phyloP scores from a whole-genome alignment of 2,329 filamentous ascomycete species.

The Blumeriella jaapii region DNA sequence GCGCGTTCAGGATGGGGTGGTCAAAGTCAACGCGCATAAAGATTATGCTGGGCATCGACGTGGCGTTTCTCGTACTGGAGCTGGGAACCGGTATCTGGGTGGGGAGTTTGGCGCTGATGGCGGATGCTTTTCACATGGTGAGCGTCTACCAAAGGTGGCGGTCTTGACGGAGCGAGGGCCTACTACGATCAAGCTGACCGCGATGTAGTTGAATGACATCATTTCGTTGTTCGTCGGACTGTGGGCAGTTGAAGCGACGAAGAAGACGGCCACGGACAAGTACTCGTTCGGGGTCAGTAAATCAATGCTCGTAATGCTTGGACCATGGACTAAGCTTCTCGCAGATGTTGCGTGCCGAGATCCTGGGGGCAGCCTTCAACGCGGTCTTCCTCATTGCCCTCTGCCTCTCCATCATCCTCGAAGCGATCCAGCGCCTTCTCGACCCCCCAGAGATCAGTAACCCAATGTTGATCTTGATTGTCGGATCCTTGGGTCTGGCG shows the following conservation, averaged over 20 bases:
- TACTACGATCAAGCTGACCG: slow-evolving; percentile 11
- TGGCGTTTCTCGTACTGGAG: slow-evolving; percentile 82
- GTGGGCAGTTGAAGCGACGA: slow-evolving; percentile 88
- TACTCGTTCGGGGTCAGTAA: slow-evolving; percentile 82
- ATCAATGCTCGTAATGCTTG: no score
- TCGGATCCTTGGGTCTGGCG: slow-evolving; percentile 72
- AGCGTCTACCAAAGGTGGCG: slow-evolving; percentile 17
- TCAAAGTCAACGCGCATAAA: slow-evolving; percentile 88
- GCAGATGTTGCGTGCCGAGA: slow-evolving; percentile 94
- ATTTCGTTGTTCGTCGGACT: slow-evolving; percentile 84
- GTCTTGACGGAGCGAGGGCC: background rate
- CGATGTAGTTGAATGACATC: slow-evolving; percentile 80
- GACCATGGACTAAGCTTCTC: background rate
- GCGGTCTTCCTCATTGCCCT: slow-evolving; percentile 95
- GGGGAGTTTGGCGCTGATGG: slow-evolving; percentile 84
- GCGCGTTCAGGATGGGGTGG: slow-evolving; percentile 54
- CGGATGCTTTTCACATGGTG: slow-evolving; percentile 98
- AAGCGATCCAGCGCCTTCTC: slow-evolving; percentile 84
- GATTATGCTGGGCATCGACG: slow-evolving; percentile 85
- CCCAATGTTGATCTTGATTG: slow-evolving; percentile 77
- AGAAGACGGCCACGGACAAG: slow-evolving; percentile 73
- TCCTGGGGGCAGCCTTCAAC: slow-evolving; percentile 90
- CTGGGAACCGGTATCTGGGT: slow-evolving; percentile 76
- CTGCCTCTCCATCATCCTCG: slow-evolving; percentile 91
- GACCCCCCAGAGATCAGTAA: slow-evolving; percentile 81